Conservation (phyloP, 495 filamentous ascomycete species). For the Neohortaea acidophila region DNA sequence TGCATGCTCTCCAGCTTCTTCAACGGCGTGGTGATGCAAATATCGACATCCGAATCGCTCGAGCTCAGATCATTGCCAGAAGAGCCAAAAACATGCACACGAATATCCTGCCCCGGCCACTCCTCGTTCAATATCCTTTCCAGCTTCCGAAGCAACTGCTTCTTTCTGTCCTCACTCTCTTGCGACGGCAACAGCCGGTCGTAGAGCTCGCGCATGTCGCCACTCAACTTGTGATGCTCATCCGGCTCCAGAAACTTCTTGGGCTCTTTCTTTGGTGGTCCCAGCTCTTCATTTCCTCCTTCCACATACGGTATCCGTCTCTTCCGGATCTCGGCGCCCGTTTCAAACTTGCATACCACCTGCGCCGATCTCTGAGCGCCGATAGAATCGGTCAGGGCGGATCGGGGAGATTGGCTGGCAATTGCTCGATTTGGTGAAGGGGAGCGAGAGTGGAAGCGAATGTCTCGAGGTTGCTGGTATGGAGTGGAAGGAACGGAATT, state of each 20-base stretch:
- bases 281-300: constrained; percentile 17
- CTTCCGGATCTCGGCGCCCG: constrained; percentile 51
- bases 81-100: constrained; percentile 88
- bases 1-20: constrained; percentile 76
- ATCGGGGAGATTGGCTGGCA: constrained; percentile 70
- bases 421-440: constrained; percentile 62
- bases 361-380: constrained; percentile 43
- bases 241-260: constrained; percentile 54
- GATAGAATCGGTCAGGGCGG: constrained; percentile 77
- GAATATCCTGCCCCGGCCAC: constrained; percentile 83
- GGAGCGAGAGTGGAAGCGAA: constrained; percentile 69
- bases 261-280: constrained; percentile 40
- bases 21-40: constrained; percentile 85
- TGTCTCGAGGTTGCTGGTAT: constrained; percentile 70
- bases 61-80: constrained; percentile 92
- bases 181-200: constrained; percentile 67
- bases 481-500: constrained; percentile 91
- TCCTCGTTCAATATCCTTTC: constrained; percentile 71
- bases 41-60: constrained; percentile 94
- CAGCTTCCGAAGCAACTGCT: constrained; percentile 66
- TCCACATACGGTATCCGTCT: constrained; percentile 80
- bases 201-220: constrained; percentile 71
- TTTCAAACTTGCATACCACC: constrained; percentile 68
- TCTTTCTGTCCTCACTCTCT: constrained; percentile 59
- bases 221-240: constrained; percentile 62